Evolutionary conservation across 75 land plant genomes (phyloP).

Genomic region (Pinus albicaulis): DNA sequence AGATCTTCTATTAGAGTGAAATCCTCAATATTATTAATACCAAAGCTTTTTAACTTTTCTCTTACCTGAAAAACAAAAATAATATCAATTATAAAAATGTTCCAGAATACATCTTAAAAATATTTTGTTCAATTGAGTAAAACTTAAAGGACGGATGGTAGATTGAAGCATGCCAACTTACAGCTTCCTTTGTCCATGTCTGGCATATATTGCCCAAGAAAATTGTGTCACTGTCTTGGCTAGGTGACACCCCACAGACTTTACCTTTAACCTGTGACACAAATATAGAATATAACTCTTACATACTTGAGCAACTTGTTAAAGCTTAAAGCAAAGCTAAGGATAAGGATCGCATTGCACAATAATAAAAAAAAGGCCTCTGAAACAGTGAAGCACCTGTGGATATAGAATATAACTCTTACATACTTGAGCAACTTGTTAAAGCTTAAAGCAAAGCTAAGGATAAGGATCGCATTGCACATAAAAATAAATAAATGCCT

Average conservation of each 20-base stretch:
- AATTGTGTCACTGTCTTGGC: constrained; percentile 62
- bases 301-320: not conserved
- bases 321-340: no score
- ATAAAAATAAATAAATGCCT: no score
- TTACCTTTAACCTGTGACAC: constrained; percentile 45
- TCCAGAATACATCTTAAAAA: no score
- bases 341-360: not conserved
- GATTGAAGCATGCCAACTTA: not conserved
- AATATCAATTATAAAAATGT: not conserved
- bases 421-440: not conserved
- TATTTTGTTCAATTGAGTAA: no score
- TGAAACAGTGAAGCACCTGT: not conserved
- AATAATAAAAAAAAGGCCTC: not conserved
- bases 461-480: not conserved
- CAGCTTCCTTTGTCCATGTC: constrained; percentile 50
- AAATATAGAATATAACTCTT: not conserved
- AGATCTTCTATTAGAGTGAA: constrained; percentile 47
- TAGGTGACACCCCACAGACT: constrained; percentile 47
- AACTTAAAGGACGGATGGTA: no score
- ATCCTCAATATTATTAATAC: constrained; percentile 47
- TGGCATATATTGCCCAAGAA: constrained; percentile 56
- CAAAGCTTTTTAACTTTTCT: constrained; percentile 31
- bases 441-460: no score
- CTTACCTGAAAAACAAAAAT: constrained; percentile 16
- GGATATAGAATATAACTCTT: not conserved